Conservation (phyloP, 306 rosid genomes). For the Geum urbanum region DNA sequence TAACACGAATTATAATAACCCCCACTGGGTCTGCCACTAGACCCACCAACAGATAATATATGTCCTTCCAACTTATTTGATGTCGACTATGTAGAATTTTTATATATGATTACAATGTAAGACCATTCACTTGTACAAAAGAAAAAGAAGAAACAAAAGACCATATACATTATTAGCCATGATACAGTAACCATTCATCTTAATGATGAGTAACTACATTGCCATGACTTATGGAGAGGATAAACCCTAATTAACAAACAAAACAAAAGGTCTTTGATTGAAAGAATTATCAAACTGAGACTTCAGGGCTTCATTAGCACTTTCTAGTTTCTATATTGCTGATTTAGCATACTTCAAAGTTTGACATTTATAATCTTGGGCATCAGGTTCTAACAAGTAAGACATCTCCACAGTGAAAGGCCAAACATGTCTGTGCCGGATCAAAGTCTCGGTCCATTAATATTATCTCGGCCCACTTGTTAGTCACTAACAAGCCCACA, state of each 20-base stretch:
- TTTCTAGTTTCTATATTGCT: too few species aligned
- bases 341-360: too few species aligned
- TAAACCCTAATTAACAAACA: neutral
- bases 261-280: too few species aligned
- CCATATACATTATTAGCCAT: slow-evolving; percentile 22
- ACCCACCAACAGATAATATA: neutral
- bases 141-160: neutral
- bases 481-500: neutral
- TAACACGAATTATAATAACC: too few species aligned
- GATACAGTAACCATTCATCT: slow-evolving; percentile 12
- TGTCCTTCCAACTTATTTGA: slow-evolving; percentile 18
- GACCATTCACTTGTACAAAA: neutral
- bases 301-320: too few species aligned
- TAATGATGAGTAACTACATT: slow-evolving; percentile 4
- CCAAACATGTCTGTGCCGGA: too few species aligned
- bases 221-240: slow-evolving; percentile 31
- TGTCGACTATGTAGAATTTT: neutral
- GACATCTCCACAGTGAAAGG: too few species aligned
- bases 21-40: too few species aligned
- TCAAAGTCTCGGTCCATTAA: too few species aligned
- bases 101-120: slow-evolving; percentile 10
- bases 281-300: neutral
- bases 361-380: too few species aligned
- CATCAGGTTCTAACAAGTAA: too few species aligned
- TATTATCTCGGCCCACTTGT: too few species aligned